phyloP scores from a whole-genome alignment of 73 alveolate genomes.

The Stentor roeselii region DNA sequence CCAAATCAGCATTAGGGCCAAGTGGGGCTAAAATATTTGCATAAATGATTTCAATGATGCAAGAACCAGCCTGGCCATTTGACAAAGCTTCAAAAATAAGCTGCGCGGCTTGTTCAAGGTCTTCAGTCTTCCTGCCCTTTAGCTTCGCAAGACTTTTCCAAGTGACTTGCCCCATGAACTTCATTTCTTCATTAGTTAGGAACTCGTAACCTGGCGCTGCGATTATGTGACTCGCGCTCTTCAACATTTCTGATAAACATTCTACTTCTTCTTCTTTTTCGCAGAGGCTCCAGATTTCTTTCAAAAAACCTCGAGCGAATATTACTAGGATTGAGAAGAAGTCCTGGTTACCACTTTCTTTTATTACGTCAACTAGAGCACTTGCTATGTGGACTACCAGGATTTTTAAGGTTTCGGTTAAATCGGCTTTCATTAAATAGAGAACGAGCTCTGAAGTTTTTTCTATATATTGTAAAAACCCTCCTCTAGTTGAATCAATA shows the following conservation, averaged over 20 bases:
- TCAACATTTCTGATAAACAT: background rate
- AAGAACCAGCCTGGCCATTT: no score
- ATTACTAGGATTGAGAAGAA: background rate
- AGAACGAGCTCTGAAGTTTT: background rate
- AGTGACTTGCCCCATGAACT: no score
- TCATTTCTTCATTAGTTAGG: background rate
- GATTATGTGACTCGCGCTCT: background rate
- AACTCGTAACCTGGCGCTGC: background rate
- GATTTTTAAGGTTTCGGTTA: background rate
- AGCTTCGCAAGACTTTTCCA: no score
- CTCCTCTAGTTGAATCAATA: background rate
- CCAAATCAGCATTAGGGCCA: no score
- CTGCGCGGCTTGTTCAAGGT: no score
- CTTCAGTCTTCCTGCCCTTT: no score
- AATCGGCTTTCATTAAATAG: background rate
- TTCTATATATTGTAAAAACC: no score
- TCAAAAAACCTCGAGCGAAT: background rate
- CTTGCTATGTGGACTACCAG: background rate
- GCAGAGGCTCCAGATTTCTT: background rate
- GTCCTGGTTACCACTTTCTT: background rate
- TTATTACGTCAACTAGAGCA: background rate
- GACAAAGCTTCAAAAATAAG: no score
- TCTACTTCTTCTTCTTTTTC: background rate
- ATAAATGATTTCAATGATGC: no score
- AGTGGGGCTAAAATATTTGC: no score